Percentiles rank a stretch among this genome's conserved stretches.
These are phyloP conservation scores for Daldinia sp. DNA, from an alignment of 2,329 filamentous ascomycete genomes.

Conservation along the genomic window DNA sequence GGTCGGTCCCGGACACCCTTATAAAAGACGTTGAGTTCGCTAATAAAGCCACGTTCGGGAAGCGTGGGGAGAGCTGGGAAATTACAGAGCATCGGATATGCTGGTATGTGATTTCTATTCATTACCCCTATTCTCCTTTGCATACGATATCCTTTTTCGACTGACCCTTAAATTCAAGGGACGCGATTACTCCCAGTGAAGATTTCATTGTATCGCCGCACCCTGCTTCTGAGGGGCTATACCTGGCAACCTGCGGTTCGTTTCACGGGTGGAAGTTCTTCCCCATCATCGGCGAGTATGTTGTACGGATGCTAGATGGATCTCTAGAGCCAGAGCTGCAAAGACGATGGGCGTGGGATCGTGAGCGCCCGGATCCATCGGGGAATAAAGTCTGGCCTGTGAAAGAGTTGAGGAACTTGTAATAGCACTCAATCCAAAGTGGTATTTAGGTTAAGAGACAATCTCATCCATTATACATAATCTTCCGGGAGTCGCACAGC, in stretches of 20 bases:
- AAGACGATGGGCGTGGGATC: conserved; percentile 66
- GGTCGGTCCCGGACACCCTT: conserved; percentile 63
- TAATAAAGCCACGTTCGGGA: conserved; percentile 66
- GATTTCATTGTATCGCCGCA: conserved; percentile 71
- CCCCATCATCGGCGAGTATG: conserved; percentile 69
- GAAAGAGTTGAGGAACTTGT: conserved; percentile 61
- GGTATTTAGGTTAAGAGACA: no score
- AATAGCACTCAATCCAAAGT: not conserved
- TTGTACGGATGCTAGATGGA: conserved; percentile 63
- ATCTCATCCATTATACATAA: no score
- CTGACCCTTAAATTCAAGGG: conserved; percentile 55
- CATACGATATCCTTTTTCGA: not conserved
- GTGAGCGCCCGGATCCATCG: conserved; percentile 61
- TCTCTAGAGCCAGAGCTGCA: conserved; percentile 53
- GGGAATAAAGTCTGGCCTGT: conserved; percentile 65
- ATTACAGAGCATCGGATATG: conserved; percentile 71
- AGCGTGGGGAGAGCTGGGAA: conserved; percentile 62
- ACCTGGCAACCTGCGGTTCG: conserved; percentile 69
- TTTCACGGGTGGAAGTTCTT: conserved; percentile 76
- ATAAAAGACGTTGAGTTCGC: conserved; percentile 67
- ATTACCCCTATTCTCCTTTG: not conserved
- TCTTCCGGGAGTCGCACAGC: no score
- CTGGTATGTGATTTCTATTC: conserved; percentile 59
- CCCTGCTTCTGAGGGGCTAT: conserved; percentile 60
- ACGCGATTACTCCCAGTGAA: conserved; percentile 67